Base-by-base conservation (phyloP, 257 asterid species). In the Nyctanthes arbortristis region DNA sequence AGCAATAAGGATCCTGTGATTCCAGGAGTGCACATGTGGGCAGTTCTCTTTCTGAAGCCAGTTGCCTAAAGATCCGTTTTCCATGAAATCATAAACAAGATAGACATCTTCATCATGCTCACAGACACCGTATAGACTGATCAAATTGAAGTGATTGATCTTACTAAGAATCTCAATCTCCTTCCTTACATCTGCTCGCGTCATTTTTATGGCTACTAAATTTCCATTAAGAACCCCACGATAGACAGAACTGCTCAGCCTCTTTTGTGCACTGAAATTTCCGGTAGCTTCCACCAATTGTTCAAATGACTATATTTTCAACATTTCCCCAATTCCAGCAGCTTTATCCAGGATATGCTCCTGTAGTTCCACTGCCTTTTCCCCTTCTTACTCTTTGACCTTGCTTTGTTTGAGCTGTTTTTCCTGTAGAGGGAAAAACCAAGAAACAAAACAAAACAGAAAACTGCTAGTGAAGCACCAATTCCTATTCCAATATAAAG, bases 71-170 rank as follows among this genome's bases (percentile, higher is more conserved):
- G 90, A 83, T 22, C 97, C 91, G 34, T 84, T 84, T 61, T 84
- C 93, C 78, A 86, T 63, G 79, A 77, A 88, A 73, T 88, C 97
- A 12, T 84, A 88, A 54, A 82, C 90, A 22, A 86, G 89, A 54
- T 81, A 88, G 71, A 73, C 77, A 58, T 22, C 54, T 24, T 67
- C 71, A 1, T 72, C 73, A 16, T 80, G 79, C 71, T 79, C 72
- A 67, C 90, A 86, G 5, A 82, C 78, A 32, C 97, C 97, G 52
- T 71, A 79, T 16, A 90, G 93, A 56, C 75, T 77, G 29, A 90
- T 79, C 62, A 90, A 52, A 55, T 90, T 90, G 79, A 83, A 75
- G 76, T 90, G 96, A 78, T 74, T 84, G 70, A 90, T 78, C 61
- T 82, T 80, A 7, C 78, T 75, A 11, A 82, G 89, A 66, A 89